Evolutionary conservation across 352 stramenopile species (phyloP).

Genomic region (Hyaloperonospora arabidopsidis): DNA sequence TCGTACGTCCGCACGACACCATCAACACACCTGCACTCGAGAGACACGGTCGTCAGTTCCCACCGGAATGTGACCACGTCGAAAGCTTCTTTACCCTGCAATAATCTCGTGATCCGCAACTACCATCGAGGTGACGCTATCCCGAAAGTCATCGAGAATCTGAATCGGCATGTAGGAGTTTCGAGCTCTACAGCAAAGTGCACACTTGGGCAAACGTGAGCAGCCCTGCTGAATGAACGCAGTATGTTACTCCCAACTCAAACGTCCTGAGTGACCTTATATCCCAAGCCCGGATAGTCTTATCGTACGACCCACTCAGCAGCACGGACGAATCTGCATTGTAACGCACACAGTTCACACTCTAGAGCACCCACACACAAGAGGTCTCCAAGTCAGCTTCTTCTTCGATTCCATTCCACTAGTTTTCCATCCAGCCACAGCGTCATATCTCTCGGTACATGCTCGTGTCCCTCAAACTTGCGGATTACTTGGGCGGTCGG

Average conservation of each 20-base stretch:
- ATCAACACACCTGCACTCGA: slow-evolving; percentile 63
- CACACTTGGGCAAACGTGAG: too few relatives aligned
- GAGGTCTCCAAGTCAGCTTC: neutral
- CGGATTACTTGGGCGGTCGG: slow-evolving; percentile 77
- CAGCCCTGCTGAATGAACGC: too few relatives aligned
- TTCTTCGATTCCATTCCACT: neutral
- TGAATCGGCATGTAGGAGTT: slow-evolving; percentile 78
- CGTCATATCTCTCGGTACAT: slow-evolving; percentile 26
- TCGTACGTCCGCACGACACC: slow-evolving; percentile 81
- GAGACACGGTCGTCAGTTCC: neutral
- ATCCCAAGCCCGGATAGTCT: slow-evolving; percentile 75
- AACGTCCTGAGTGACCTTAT: slow-evolving; percentile 31
- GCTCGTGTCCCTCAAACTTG: slow-evolving; percentile 82
- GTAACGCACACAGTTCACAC: slow-evolving; percentile 80
- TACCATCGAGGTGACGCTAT: slow-evolving; percentile 82
- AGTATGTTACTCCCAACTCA: too few relatives aligned
- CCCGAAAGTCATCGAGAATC: slow-evolving; percentile 79
- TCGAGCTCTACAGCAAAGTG: slow-evolving; percentile 34
- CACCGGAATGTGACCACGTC: neutral
- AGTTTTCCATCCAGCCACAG: neutral
- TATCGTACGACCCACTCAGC: slow-evolving; percentile 83
- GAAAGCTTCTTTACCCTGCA: slow-evolving; percentile 36
- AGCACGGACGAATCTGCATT: slow-evolving; percentile 77
- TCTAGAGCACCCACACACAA: slow-evolving; percentile 25
- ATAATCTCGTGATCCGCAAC: slow-evolving; percentile 76